Base-by-base conservation (phyloP, 1,284 basidiomycete species). In the Veloporphyrellus conicus region DNA sequence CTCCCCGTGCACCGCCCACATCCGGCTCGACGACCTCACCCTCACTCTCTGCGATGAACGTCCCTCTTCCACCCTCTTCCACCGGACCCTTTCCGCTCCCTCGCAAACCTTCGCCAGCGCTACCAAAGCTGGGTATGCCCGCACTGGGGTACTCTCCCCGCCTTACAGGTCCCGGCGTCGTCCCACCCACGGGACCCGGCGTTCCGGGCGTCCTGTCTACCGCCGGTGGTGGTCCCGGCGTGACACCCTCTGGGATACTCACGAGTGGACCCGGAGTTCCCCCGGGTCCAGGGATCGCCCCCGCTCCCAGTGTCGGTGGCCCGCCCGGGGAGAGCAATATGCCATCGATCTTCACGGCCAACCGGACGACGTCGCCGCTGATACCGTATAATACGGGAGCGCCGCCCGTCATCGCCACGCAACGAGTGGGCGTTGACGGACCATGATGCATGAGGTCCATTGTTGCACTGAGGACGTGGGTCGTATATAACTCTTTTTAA, bases 231-330 rank as follows among this genome's bases (percentile, higher is more conserved):
- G 58, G 57, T 6, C 52, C 58, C 18, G 57, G 57, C 3, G 47
- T 64, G 19, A 55, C 47, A 5, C 33, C 51, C 1, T 61, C 57
- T 14, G 59, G 62, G 15, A 63, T 64, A 51, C 51, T 66, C 14
- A 64, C 54, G 27, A 61, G 58, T 18, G 63, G 60, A 19, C 63
- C 63, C 38, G 60, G 60, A 8, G 42, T 66, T 28, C 61, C 60
- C 6, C 60, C 63, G 1, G 59, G 59, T 32, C 63, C 63, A 0
- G 61, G 59, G n/a, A 61, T 64, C 16, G 60, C 60, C 1, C 61
- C 60, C 40, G 57, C 61, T 0, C 48, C 57, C 5, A 9, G 43
- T 5, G 43, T 45, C 34, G 19, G 38, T 16, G 54, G 37, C 5
- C 35, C 37, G 7, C 19, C 47, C 2, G 63, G 54, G 16, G 63